Evolutionary conservation across 495 filamentous ascomycete genomes (phyloP), one percentile per base, ranked within the genome.

Genomic region (Hamigera avellanea): DNA sequence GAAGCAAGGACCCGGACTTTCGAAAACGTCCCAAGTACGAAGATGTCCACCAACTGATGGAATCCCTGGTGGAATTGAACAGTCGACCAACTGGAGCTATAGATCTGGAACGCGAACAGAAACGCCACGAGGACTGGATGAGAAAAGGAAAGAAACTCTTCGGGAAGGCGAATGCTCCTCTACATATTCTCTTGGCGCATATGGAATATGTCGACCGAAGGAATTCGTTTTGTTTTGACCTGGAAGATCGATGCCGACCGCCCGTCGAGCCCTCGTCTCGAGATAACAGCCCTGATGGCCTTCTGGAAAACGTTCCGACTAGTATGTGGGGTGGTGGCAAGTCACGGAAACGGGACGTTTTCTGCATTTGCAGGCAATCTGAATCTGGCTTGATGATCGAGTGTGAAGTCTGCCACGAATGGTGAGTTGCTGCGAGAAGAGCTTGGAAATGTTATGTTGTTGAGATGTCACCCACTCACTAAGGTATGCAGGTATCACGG

Each of bases 361-460:
- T 96, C 58, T 99, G 91, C 59, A 93, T 99, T 48, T 99, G 91
- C 59, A 78, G 91, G 37, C 80, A 79, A 40, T 77, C 81, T 13
- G 91, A 99, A 56, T 85, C 89, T 25, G 91, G 91, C 15, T 89
- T 95, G 82, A 99, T 99, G 91, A 95, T 99, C 45, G 91, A 99
- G 54, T 99, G 91, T 59, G 89, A 95, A 56, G 65, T 94, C 23
- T 99, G 91, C 57, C 87, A 94, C 45, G 91, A 99, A 62, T 99
- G 91, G 91, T 87, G 60, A 59, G 78, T 64, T 26, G 34, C 16
- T 12, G 10, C 32, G 18, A 4, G 4, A 9, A 5, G 21, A 9
- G 21, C 21, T 23, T 9, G 9, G 21, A 23, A 99, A 62, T 98
- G 91, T 93, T 87, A 61, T 59, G 77, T 64, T 26, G 35, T 19